Base-by-base conservation (phyloP, 176 grass and related monocot genomes). In the Olyra latifolia region DNA sequence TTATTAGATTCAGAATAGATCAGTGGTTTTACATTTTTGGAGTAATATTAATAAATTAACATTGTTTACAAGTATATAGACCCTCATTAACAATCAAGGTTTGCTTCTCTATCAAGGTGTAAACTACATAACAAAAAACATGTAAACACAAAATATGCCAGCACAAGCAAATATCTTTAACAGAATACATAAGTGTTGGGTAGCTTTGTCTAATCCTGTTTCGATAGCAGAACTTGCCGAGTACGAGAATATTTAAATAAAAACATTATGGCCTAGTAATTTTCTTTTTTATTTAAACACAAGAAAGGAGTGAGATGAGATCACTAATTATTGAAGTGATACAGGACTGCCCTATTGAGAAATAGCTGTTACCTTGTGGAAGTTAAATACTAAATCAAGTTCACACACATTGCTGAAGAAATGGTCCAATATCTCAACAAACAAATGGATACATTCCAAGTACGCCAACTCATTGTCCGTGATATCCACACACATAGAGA, bases 391-490 rank as follows among this genome's bases (percentile, higher is more conserved):
- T 80, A 99, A 87, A 89, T 99, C 96, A 13, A 99, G 88, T 75
- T 99, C 92, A 79, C 96, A 99, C 12, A 99, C 95, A 73, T 97
- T 97, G 91, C 94, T 97, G 82, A 97, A 97, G 79, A 97, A 97
- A 89, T 99, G 96, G 83, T 99, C 96, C 53, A 99, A 80, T 86
- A 99, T 99, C 88, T 99, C 92, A 2, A 99, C 96, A 95, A 99
- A 99, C 56, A 99, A 83, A 85, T 99, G 96, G 82, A 99, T 99
- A 61, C 88, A 95, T 82, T 99, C 92, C 74, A 99, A 92, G 57
- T 99, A 99, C 60, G 90, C 96, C 82, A 99, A 89, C 69, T 99
- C 96, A 76, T 99, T 99, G 71, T 99, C 96, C 15, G 92, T 99
- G 59, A 99, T 99, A 79, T 99, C 96, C 54, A 95, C 96, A 76